Conservation (phyloP, 495 filamentous ascomycete genomes). For the Aspergillus campestris region DNA sequence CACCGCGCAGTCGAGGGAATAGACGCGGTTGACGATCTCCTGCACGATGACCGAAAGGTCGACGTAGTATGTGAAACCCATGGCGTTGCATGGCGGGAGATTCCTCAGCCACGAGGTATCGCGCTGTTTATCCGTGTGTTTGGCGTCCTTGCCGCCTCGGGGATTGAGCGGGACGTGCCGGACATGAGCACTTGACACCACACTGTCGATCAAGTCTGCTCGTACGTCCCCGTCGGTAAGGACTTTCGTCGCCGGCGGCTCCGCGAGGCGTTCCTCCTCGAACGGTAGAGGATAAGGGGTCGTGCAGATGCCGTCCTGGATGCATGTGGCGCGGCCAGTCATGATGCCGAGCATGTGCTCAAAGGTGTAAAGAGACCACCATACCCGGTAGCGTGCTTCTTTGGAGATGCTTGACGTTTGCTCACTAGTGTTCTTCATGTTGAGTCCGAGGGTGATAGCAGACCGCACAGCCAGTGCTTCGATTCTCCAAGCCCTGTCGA, state of each 20-base stretch:
- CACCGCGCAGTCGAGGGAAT: constrained; percentile 45
- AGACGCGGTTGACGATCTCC: constrained; percentile 49
- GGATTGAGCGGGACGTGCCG: constrained; percentile 33
- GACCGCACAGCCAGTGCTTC: constrained; percentile 53
- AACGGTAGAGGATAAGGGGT: constrained; percentile 52
- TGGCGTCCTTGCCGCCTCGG: constrained; percentile 18
- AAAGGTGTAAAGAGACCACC: constrained; percentile 57
- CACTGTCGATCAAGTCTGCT: constrained; percentile 29
- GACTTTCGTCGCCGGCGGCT: constrained; percentile 22
- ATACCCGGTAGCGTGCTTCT: constrained; percentile 54
- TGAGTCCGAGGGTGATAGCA: constrained; percentile 53
- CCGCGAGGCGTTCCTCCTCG: constrained; percentile 41
- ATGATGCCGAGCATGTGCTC: constrained; percentile 54
- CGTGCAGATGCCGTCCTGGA: constrained; percentile 50
- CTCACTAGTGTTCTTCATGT: constrained; percentile 51
- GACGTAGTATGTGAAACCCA: constrained; percentile 42
- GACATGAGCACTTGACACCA: constrained; percentile 29
- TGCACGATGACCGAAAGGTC: constrained; percentile 46
- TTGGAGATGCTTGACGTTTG: constrained; percentile 44
- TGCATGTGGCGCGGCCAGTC: constrained; percentile 57
- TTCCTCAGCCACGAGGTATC: constrained; percentile 24
- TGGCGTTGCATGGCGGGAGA: constrained; percentile 27
- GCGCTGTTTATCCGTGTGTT: constrained; percentile 11
- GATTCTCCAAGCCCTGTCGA: constrained; percentile 52
- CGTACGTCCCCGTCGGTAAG: constrained; percentile 24